Percentiles rank a stretch among this genome's conserved stretches.
Evolutionary conservation across 495 filamentous ascomycete species (phyloP).

Genomic region (Penicillium psychrofluorescens): DNA sequence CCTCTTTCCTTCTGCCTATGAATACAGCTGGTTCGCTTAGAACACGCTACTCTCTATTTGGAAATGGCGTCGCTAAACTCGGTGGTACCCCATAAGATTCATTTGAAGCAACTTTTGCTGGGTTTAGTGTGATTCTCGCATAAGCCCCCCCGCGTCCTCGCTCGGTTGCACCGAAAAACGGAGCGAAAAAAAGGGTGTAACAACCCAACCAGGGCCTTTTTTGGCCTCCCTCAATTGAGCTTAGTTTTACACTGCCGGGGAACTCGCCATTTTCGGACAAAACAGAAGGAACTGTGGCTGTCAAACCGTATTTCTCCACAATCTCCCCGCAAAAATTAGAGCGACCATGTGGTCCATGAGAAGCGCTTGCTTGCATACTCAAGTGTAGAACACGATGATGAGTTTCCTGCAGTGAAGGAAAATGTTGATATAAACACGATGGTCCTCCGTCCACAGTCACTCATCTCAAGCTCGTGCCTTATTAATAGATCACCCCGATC

Average conservation of each 20-base stretch:
- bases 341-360: slow-evolving; percentile 1
- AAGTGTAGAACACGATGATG: background rate
- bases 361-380: background rate
- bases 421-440: slow-evolving; percentile 1
- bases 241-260: background rate
- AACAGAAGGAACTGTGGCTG: background rate
- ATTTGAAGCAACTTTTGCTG: no score
- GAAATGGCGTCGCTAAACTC: no score
- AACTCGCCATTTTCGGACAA: background rate
- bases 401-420: background rate
- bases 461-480: background rate
- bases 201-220: no score
- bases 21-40: no score
- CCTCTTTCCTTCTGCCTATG: no score
- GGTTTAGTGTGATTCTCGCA: no score
- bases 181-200: background rate
- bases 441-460: background rate
- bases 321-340: slow-evolving; percentile 3
- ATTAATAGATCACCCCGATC: no score
- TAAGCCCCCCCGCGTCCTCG: background rate
- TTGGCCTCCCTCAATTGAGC: background rate
- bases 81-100: no score
- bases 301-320: slow-evolving; percentile 3
- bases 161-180: slow-evolving; percentile 4
- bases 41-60: no score